phyloP scores from a whole-genome alignment of 2,329 filamentous ascomycete species.

The Anthostomella pinea region DNA sequence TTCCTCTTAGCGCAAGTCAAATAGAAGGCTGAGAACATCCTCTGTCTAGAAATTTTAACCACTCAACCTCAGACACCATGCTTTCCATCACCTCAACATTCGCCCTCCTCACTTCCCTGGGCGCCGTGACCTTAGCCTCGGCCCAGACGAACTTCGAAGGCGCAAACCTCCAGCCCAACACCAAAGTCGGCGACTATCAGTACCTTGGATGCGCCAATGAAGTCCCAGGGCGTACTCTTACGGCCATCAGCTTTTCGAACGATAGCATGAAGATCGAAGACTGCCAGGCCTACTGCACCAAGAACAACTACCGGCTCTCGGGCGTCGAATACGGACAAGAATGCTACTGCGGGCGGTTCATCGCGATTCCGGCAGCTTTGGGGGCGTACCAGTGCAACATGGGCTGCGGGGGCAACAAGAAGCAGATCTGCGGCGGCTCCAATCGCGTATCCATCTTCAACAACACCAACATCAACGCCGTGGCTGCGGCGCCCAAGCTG shows the following conservation, averaged over 20 bases:
- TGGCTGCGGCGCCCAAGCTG: slow-evolving; percentile 4
- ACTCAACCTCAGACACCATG: neutral
- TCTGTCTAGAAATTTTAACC: no score
- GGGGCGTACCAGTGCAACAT: slow-evolving; percentile 8
- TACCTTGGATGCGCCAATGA: slow-evolving; percentile 18
- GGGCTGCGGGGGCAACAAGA: slow-evolving; percentile 8
- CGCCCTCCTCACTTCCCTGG: neutral
- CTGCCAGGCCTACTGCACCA: slow-evolving; percentile 17
- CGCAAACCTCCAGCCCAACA: slow-evolving; percentile 1
- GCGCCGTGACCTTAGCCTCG: slow-evolving; percentile 1
- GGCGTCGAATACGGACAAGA: slow-evolving; percentile 20
- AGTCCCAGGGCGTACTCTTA: slow-evolving; percentile 16
- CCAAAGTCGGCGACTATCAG: slow-evolving; percentile 8
- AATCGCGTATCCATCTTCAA: slow-evolving; percentile 10
- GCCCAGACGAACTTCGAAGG: slow-evolving; percentile 8
- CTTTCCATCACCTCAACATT: slow-evolving; percentile 1
- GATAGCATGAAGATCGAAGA: slow-evolving; percentile 18
- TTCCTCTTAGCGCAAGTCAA: neutral
- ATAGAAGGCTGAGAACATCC: no score
- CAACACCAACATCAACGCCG: slow-evolving; percentile 4
- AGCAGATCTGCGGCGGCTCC: slow-evolving; percentile 10
- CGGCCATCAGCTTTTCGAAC: slow-evolving; percentile 11
- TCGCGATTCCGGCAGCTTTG: slow-evolving; percentile 1
- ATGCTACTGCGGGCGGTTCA: slow-evolving; percentile 18
- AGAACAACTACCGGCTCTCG: slow-evolving; percentile 13